Percentiles rank a stretch among this genome's conserved stretches.
Evolutionary conservation across 169 alveolate species (phyloP).

Genomic region (Plasmodium malariae): DNA sequence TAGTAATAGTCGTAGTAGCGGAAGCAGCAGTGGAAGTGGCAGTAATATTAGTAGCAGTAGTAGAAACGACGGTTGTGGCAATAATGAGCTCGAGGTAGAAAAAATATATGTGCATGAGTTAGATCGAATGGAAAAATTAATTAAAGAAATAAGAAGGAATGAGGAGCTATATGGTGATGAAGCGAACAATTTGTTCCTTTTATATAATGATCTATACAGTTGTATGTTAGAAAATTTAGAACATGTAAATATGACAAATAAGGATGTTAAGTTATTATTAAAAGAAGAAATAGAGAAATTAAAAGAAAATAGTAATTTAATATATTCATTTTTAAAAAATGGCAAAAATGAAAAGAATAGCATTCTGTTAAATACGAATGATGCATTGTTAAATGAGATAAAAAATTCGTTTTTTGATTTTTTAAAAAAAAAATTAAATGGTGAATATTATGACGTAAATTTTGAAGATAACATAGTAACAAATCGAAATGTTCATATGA

Average conservation of each 20-base stretch:
- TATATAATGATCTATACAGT: slow-evolving; percentile 25
- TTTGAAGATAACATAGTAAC: slow-evolving; percentile 33
- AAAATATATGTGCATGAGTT: neutral
- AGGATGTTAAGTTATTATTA: slow-evolving; percentile 2
- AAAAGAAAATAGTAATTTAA: slow-evolving; percentile 33
- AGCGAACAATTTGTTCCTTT: neutral
- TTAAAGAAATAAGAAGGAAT: slow-evolving; percentile 45
- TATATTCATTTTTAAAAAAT: slow-evolving; percentile 10
- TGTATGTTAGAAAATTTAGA: slow-evolving; percentile 22
- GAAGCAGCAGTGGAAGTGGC: neutral
- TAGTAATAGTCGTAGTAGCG: neutral
- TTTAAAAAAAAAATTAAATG: slow-evolving; percentile 17
- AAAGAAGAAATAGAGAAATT: slow-evolving; percentile 63
- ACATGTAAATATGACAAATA: slow-evolving; percentile 10
- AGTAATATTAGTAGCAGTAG: too few species aligned
- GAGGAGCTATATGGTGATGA: slow-evolving; percentile 32
- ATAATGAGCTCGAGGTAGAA: neutral
- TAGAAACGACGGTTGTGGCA: too few species aligned
- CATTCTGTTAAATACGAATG: slow-evolving; percentile 21
- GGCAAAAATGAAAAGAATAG: slow-evolving; percentile 32
- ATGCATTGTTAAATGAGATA: slow-evolving; percentile 9
- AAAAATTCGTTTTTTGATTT: slow-evolving; percentile 29
- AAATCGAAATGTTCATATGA: slow-evolving; percentile 10
- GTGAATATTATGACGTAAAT: slow-evolving; percentile 7
- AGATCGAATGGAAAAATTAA: slow-evolving; percentile 29